Conservation (phyloP, 2,329 filamentous ascomycete genomes). For the Phialocephala subalpina region DNA sequence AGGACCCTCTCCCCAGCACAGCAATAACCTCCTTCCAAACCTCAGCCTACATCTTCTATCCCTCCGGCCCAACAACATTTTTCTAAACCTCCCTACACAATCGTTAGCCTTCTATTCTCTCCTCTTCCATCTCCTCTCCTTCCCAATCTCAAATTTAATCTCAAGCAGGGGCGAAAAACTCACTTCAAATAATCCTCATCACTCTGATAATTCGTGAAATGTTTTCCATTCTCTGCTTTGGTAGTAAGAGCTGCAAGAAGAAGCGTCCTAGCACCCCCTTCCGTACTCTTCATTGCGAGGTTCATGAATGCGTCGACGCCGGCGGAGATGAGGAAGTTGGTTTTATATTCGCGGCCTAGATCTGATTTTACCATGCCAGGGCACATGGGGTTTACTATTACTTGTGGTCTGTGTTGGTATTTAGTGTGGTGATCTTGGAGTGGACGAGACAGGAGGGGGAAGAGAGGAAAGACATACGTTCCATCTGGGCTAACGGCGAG, state of each 20-base stretch:
- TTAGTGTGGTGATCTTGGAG: background rate
- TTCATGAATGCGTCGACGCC: constrained; percentile 30
- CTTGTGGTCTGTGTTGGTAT: constrained; percentile 28
- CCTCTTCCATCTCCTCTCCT: too few species aligned
- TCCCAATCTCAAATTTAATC: too few species aligned
- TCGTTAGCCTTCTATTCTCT: constrained; percentile 9
- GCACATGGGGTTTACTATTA: constrained; percentile 38
- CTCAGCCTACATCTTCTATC: constrained; percentile 37
- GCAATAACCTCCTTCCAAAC: constrained; percentile 39
- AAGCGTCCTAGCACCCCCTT: constrained; percentile 43
- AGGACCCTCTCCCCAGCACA: constrained; percentile 32
- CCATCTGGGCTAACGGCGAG: constrained; percentile 31
- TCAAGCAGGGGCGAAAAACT: constrained; percentile 11
- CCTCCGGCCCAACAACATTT: constrained; percentile 35
- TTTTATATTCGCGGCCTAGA: constrained; percentile 36
- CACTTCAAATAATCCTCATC: constrained; percentile 39
- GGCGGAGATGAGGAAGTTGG: constrained; percentile 24
- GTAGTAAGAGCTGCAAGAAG: constrained; percentile 40
- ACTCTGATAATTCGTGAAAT: constrained; percentile 36
- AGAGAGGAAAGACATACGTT: constrained; percentile 30
- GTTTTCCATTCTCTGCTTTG: constrained; percentile 38
- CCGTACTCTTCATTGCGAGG: constrained; percentile 39
- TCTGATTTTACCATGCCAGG: constrained; percentile 38
- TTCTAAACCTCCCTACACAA: constrained; percentile 31
- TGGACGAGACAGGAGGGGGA: too few species aligned